Percentiles rank a stretch among this genome's conserved stretches.
Evolutionary conservation across 1,284 basidiomycete genomes (phyloP).

Genomic region (Moniliophthora roreri): DNA sequence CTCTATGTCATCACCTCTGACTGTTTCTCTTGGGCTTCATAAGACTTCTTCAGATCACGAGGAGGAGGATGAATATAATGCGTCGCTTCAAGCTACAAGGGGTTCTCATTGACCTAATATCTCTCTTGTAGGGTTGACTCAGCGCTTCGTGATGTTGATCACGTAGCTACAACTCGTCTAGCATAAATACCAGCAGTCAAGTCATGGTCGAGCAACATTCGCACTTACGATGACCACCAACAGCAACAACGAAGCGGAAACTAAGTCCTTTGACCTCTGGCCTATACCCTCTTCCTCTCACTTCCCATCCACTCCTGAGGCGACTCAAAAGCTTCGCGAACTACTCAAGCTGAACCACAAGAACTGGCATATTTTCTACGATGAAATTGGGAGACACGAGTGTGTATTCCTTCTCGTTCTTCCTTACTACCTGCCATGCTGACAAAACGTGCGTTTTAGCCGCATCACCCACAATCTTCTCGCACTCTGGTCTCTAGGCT

Average conservation of each 20-base stretch:
- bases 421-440: background rate
- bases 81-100: too few species aligned
- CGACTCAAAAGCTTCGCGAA: slow-evolving; percentile 31
- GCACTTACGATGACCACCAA: too few species aligned
- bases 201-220: too few species aligned
- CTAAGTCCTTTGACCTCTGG: background rate
- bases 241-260: background rate
- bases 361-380: slow-evolving; percentile 45
- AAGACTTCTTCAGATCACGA: too few species aligned
- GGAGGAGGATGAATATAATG: too few species aligned
- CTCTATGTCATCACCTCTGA: too few species aligned
- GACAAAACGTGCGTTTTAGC: slow-evolving; percentile 27
- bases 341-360: slow-evolving; percentile 41
- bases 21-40: too few species aligned
- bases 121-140: too few species aligned
- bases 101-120: too few species aligned
- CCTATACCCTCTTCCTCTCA: background rate
- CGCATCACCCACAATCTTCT: slow-evolving; percentile 51
- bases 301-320: slow-evolving; percentile 22
- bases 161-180: too few species aligned
- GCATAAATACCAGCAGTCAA: too few species aligned
- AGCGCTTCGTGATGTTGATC: too few species aligned
- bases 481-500: slow-evolving; percentile 51
- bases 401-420: slow-evolving; percentile 34
- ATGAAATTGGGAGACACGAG: slow-evolving; percentile 44